phyloP scores from a whole-genome alignment of 495 filamentous ascomycete species.

The Letharia columbiana region DNA sequence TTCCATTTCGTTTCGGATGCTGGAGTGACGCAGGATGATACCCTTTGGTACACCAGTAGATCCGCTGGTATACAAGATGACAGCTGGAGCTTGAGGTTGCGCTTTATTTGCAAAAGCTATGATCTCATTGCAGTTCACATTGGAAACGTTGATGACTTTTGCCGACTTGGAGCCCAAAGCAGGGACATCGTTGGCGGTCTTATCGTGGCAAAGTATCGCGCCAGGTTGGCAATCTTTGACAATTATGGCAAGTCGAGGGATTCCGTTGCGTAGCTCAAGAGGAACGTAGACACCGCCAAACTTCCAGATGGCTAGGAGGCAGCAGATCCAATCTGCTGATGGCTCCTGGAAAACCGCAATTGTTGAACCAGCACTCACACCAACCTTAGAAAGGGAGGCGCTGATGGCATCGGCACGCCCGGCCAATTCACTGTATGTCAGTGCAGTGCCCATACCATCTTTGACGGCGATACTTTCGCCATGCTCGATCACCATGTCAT shows the following conservation, averaged over 20 bases:
- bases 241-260: constrained; percentile 30
- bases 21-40: constrained; percentile 31
- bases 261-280: constrained; percentile 36
- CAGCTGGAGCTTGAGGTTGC: constrained; percentile 23
- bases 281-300: constrained; percentile 46
- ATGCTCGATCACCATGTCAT: constrained; percentile 14
- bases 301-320: constrained; percentile 44
- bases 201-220: neutral
- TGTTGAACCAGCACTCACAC: constrained; percentile 14
- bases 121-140: neutral
- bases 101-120: constrained; percentile 2
- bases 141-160: constrained; percentile 20
- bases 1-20: constrained; percentile 30
- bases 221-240: constrained; percentile 18
- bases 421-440: constrained; percentile 18
- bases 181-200: too few species aligned
- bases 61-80: constrained; percentile 38
- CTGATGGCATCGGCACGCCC: constrained; percentile 19
- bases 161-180: too few species aligned
- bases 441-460: constrained; percentile 17
- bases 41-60: constrained; percentile 36
- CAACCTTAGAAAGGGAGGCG: constrained; percentile 14
- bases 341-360: constrained; percentile 25
- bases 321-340: constrained; percentile 37
- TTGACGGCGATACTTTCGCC: constrained; percentile 12